These are phyloP conservation scores for Theobroma grandiflorum DNA, from an alignment of 441 rosid species.

Conservation along the genomic window DNA sequence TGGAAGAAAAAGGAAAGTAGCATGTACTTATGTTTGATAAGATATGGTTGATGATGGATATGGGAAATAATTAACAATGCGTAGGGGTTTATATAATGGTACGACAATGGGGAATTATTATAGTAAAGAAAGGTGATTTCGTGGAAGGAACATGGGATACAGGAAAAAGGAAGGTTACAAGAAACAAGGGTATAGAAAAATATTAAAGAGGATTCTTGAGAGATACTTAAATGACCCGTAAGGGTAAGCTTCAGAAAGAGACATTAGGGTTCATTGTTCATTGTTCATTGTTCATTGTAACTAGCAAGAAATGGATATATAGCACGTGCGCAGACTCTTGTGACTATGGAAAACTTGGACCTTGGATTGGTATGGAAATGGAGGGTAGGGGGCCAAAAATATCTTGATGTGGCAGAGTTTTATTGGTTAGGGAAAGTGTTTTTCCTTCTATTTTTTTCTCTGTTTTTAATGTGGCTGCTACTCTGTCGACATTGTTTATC, in stretches of 20 bases:
- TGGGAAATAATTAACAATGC: background rate
- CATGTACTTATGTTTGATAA: background rate
- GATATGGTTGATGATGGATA: background rate
- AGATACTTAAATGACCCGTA: conserved; percentile 41
- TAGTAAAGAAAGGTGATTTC: conserved; percentile 23
- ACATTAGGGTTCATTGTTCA: background rate
- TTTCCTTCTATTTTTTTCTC: no score
- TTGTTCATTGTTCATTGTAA: conserved; percentile 7
- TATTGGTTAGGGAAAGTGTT: background rate
- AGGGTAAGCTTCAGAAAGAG: background rate
- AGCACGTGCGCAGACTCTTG: conserved; percentile 30
- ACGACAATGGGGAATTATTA: background rate
- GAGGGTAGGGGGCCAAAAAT: background rate
- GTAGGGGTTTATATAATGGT: conserved; percentile 32
- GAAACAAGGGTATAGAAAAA: background rate
- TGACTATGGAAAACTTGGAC: conserved; percentile 9
- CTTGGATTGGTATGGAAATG: background rate
- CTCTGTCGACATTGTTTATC: background rate
- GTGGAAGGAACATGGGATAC: conserved; percentile 14
- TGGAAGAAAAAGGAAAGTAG: background rate
- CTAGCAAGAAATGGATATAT: background rate
- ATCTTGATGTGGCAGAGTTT: background rate
- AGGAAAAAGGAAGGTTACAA: conserved; percentile 29
- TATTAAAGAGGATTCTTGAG: conserved; percentile 22
- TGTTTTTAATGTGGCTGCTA: background rate